These are phyloP conservation scores for Pleurotus sapidus DNA, from an alignment of 768 basidiomycete genomes.

Conservation along the genomic window DNA sequence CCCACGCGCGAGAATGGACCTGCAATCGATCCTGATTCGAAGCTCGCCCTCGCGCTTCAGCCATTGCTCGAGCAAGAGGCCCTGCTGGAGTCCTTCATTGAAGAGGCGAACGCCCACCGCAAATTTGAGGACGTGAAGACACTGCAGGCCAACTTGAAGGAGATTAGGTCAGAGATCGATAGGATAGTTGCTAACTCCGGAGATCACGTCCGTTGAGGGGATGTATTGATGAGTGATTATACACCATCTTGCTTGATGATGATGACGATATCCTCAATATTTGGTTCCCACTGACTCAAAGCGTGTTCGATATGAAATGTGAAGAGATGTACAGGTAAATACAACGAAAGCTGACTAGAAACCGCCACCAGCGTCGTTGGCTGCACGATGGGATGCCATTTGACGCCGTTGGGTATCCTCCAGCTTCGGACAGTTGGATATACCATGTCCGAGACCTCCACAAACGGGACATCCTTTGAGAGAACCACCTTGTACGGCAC, in stretches of 20 bases:
- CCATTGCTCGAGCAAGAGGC: conserved; percentile 94
- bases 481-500: conserved; percentile 71
- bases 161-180: conserved; percentile 84
- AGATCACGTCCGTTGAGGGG: neutral
- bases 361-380: conserved; percentile 61
- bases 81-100: conserved; percentile 84
- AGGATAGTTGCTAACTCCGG: conserved; percentile 43
- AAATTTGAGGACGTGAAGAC: conserved; percentile 97
- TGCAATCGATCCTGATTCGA: conserved; percentile 62
- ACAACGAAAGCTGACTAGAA: conserved; percentile 19
- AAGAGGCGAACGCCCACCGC: conserved; percentile 83
- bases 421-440: conserved; percentile 94
- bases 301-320: neutral
- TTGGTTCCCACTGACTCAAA: neutral
- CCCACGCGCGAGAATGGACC: conserved; percentile 14
- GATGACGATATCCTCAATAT: too few species aligned
- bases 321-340: neutral
- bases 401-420: conserved; percentile 90
- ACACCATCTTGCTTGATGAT: too few species aligned
- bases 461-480: conserved; percentile 93
- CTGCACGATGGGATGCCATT: conserved; percentile 81
- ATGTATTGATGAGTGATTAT: too few species aligned
- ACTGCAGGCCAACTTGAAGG: conserved; percentile 72
- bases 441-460: conserved; percentile 94
- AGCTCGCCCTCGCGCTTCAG: conserved; percentile 72